Evolutionary conservation across 768 basidiomycete species (phyloP).

Genomic region (Termitomyces sp.): DNA sequence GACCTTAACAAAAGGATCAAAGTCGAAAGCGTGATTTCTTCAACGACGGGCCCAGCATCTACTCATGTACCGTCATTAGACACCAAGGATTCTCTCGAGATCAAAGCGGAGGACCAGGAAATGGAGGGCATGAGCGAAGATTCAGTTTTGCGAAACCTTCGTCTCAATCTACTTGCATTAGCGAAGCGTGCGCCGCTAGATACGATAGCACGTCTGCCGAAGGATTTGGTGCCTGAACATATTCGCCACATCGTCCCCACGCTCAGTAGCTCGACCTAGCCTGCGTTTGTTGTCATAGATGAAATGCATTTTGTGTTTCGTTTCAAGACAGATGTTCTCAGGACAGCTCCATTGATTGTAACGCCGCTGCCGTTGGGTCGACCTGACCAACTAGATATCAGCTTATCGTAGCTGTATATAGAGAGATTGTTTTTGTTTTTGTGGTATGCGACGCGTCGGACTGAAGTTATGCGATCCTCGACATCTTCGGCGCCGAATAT

Average conservation of each 20-base stretch:
- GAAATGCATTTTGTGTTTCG: neutral
- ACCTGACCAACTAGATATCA: neutral
- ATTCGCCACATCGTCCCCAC: slow-evolving; percentile 63
- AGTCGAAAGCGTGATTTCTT: slow-evolving; percentile 6
- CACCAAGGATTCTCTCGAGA: slow-evolving; percentile 1
- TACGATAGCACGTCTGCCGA: slow-evolving; percentile 58
- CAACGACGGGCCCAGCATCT: neutral
- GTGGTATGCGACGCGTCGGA: neutral
- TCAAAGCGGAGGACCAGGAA: neutral
- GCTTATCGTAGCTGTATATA: neutral
- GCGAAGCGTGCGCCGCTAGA: slow-evolving; percentile 76
- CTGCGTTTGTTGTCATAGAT: neutral
- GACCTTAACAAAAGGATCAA: slow-evolving; percentile 32
- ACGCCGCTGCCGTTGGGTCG: neutral
- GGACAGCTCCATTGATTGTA: neutral
- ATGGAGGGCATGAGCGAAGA: slow-evolving; percentile 32
- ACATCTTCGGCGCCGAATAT: neutral
- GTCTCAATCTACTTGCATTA: slow-evolving; percentile 71
- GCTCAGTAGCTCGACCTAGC: slow-evolving; percentile 22
- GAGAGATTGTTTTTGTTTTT: neutral
- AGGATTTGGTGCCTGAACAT: slow-evolving; percentile 61
- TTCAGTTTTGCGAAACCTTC: slow-evolving; percentile 47
- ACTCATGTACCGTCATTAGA: neutral
- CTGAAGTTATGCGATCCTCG: neutral
- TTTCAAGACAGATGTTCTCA: neutral